phyloP scores from a whole-genome alignment of 2,329 filamentous ascomycete genomes.

The Huntiella omanensis region DNA sequence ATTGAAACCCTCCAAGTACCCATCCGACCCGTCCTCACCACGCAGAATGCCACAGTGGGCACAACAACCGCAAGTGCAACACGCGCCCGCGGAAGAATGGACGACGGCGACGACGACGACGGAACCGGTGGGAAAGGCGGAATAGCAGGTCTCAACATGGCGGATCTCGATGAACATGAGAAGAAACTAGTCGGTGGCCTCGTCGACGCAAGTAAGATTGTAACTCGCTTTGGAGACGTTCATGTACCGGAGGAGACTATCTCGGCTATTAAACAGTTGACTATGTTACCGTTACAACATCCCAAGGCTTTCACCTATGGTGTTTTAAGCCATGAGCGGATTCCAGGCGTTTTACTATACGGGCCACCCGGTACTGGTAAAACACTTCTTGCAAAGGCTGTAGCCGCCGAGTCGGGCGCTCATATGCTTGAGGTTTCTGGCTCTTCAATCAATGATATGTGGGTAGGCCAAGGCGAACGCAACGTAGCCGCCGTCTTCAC shows the following conservation, averaged over 20 bases:
- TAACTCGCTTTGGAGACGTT: conserved; percentile 73
- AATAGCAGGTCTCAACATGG: background rate
- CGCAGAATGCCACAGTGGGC: background rate
- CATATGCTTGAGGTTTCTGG: conserved; percentile 76
- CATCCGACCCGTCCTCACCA: background rate
- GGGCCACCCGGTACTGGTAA: conserved; percentile 71
- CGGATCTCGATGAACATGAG: conserved; percentile 46
- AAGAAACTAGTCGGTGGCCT: conserved; percentile 67
- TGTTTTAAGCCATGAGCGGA: conserved; percentile 75
- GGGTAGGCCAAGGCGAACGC: conserved; percentile 90
- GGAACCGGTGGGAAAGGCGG: background rate
- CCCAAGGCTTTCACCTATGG: conserved; percentile 95
- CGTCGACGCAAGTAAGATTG: conserved; percentile 62
- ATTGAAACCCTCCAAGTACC: too few relatives aligned
- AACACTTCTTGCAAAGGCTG: conserved; percentile 49
- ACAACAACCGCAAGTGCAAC: conserved; percentile 3
- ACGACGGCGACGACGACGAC: background rate
- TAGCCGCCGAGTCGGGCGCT: conserved; percentile 48
- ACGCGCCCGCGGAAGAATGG: conserved; percentile 5
- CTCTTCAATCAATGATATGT: conserved; percentile 88
- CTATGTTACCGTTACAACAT: conserved; percentile 65
- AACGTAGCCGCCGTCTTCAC: conserved; percentile 85
- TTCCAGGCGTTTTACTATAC: conserved; percentile 75
- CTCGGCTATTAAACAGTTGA: conserved; percentile 73
- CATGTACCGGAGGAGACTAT: conserved; percentile 68